Base-by-base conservation (phyloP, 108 stramenopile species). In the Conticribra guillardii region DNA sequence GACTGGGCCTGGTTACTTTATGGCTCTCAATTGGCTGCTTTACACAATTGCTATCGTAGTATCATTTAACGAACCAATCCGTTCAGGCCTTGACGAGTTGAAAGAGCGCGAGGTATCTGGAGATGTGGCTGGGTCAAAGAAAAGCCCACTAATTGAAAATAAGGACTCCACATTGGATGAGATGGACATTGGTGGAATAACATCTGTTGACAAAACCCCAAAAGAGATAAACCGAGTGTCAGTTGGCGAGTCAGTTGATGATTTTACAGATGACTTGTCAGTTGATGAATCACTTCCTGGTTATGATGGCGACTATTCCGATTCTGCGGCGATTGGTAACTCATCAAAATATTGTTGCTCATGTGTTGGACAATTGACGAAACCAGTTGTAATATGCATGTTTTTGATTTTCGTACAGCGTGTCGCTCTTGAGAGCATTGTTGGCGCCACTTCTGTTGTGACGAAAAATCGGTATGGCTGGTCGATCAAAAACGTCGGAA, bases 1-100 rank as follows among this genome's bases (percentile, higher is more conserved):
- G 87, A 87, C 87, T 17, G 79, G 79, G 31, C 87, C 87, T 29
- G 87, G 87, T 14, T 88, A 79, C 51, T 71, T 88, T 60, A 88
- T 88, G 87, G 68, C 78, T 0, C 4, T 84, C 14, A 73, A 46
- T 17, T 88, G 87, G 87, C 41, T 64, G 9, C 60, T 86, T 3
- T 88, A 74, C 24, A 64, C 73, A 2, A 30, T 76, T 30, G 33
- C 47, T 17, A 64, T 85, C 17, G 19, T 71, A 4, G 27, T 80
- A 30, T 64, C 47, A 32, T 88, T 88, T 49, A 21, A 14, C 7
- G 87, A 88, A 58, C 85, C 85, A 8, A 84, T 64, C 15, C 71
- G 87, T 27, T 70, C 81, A 23, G 87, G 87, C 14, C 60, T 88
- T 22, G 83, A 76, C 17, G 87, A 88, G 64, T 58, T 87, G 44